phyloP scores from a whole-genome alignment of 164 flowering plant species.

The grape (Vitis vinifera) region DNA sequence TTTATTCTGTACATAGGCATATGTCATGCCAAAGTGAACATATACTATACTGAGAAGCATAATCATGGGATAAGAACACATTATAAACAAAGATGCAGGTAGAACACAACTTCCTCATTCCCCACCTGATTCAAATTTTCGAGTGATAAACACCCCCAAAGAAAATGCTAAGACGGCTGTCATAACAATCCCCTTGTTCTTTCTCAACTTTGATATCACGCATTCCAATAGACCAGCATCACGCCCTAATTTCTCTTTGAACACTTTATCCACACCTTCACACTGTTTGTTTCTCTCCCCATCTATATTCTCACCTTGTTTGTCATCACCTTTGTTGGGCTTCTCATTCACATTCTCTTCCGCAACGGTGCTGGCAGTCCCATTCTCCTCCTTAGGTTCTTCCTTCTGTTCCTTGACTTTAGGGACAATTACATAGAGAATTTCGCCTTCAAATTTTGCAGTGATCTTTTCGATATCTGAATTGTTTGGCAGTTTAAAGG shows the following conservation, averaged over 20 bases:
- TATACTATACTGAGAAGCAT: too few relatives aligned
- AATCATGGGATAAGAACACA: too few relatives aligned
- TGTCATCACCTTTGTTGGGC: neutral
- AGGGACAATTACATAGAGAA: conserved; percentile 50
- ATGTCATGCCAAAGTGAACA: too few relatives aligned
- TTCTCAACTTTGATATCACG: conserved; percentile 18
- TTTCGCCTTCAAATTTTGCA: conserved; percentile 40
- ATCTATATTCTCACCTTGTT: neutral
- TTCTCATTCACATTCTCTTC: conserved; percentile 7
- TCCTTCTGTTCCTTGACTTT: conserved; percentile 13
- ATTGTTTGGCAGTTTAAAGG: conserved; percentile 33
- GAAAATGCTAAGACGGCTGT: conserved; percentile 48
- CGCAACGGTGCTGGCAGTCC: neutral
- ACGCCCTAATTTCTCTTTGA: neutral
- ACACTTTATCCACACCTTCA: neutral
- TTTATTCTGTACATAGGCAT: too few relatives aligned
- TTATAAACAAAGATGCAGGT: neutral
- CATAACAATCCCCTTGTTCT: conserved; percentile 35
- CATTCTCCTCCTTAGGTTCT: conserved; percentile 6
- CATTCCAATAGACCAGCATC: conserved; percentile 8
- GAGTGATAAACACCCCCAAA: conserved; percentile 42
- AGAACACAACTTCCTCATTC: neutral
- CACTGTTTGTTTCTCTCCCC: conserved; percentile 1
- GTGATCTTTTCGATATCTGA: conserved; percentile 30
- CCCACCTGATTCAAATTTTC: conserved; percentile 16